phyloP scores from a whole-genome alignment of 768 basidiomycete genomes.

The Pisolithus tinctorius region DNA sequence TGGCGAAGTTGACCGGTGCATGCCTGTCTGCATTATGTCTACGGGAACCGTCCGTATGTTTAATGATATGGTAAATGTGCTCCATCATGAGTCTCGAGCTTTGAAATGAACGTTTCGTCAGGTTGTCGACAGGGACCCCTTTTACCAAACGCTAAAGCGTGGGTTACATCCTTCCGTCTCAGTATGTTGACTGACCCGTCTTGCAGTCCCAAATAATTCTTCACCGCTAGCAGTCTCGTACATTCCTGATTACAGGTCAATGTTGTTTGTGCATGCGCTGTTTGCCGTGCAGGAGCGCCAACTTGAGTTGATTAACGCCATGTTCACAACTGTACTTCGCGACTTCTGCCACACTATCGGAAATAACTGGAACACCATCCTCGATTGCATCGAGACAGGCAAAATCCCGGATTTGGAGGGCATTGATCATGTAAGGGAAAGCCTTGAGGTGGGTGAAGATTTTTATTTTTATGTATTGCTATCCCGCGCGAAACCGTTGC shows the following conservation, averaged over 20 bases:
- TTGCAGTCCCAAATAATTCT: conserved; percentile 10
- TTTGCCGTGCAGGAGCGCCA: conserved; percentile 17
- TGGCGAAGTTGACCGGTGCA: conserved; percentile 7
- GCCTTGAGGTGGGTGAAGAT: conserved; percentile 2
- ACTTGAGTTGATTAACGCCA: conserved; percentile 15
- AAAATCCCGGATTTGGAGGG: conserved; percentile 11
- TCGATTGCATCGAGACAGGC: conserved; percentile 12
- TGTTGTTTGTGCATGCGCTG: conserved; percentile 16
- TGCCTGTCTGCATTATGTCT: conserved; percentile 16
- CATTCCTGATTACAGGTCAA: conserved; percentile 16
- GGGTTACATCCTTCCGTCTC: background rate
- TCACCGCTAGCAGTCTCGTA: conserved; percentile 13
- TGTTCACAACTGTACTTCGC: conserved; percentile 16
- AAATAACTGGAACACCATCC: conserved; percentile 16
- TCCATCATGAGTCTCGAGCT: background rate
- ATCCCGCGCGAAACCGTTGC: background rate
- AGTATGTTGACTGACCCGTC: background rate
- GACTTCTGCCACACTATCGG: conserved; percentile 17
- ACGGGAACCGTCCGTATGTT: conserved; percentile 18
- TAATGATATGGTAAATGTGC: conserved; percentile 10
- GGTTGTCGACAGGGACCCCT: conserved; percentile 10
- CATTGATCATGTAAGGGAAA: conserved; percentile 10
- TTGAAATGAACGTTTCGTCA: conserved; percentile 3
- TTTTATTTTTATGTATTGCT: background rate
- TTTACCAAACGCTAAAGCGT: conserved; percentile 7